phyloP scores from a whole-genome alignment of 1,284 basidiomycete genomes.

The Blastosporella zonata region DNA sequence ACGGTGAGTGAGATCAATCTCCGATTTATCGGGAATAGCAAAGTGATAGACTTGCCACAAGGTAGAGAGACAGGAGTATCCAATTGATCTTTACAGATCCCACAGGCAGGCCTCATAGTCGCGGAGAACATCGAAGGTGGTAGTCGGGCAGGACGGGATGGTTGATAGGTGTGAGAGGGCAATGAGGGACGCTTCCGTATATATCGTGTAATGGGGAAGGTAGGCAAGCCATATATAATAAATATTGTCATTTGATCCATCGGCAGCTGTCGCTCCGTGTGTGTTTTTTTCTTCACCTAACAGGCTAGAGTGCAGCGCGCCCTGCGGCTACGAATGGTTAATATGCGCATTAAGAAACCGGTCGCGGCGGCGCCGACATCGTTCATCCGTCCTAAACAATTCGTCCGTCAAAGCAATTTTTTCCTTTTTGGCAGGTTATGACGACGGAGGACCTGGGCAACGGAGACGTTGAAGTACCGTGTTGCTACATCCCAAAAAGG shows the following conservation, averaged over 20 bases:
- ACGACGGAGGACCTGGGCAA: slow-evolving; percentile 13
- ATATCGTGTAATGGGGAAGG: slow-evolving; percentile 6
- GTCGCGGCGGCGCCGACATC: background rate
- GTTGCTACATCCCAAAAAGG: slow-evolving; percentile 22
- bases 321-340: background rate
- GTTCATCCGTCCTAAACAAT: background rate
- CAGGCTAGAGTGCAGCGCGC: background rate
- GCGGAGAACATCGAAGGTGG: slow-evolving; percentile 1
- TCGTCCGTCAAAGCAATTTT: background rate
- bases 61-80: slow-evolving; percentile 56
- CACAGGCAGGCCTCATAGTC: slow-evolving; percentile 39
- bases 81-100: slow-evolving; percentile 50
- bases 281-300: background rate
- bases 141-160: background rate
- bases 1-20: slow-evolving; percentile 4
- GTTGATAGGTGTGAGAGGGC: slow-evolving; percentile 8
- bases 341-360: background rate
- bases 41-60: slow-evolving; percentile 43
- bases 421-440: slow-evolving; percentile 1
- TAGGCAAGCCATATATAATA: background rate
- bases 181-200: slow-evolving; percentile 7
- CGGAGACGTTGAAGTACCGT: slow-evolving; percentile 27
- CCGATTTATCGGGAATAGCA: slow-evolving; percentile 1
- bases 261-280: slow-evolving; percentile 1
- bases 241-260: background rate